Conservation (phyloP, 176 grass and related monocot genomes). For the Bonia amplexicaulis region DNA sequence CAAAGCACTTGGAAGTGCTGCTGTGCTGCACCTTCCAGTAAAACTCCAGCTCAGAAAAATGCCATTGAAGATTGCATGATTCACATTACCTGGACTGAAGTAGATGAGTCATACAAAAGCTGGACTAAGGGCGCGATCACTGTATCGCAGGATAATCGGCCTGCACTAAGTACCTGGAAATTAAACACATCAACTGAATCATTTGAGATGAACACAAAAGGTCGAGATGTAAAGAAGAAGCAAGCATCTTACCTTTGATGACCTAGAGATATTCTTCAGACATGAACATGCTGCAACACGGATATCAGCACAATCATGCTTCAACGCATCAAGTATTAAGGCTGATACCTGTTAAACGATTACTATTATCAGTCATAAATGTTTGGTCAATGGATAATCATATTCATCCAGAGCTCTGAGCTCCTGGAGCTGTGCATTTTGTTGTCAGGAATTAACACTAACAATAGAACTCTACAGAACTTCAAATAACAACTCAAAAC, state of each 20-base stretch:
- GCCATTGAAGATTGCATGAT: conserved; percentile 3
- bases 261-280: conserved; percentile 94
- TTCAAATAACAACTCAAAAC: conserved; percentile 8
- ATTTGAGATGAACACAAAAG: conserved; percentile 30
- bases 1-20: conserved; percentile 10
- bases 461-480: conserved; percentile 11
- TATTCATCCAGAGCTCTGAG: background rate
- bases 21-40: background rate
- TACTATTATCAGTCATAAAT: conserved; percentile 12
- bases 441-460: conserved; percentile 10
- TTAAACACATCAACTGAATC: conserved; percentile 22
- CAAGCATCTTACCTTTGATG: conserved; percentile 61
- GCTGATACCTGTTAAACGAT: conserved; percentile 53
- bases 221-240: conserved; percentile 17
- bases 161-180: conserved; percentile 86
- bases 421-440: background rate
- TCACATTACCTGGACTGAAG: conserved; percentile 72
- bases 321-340: conserved; percentile 77
- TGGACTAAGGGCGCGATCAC: conserved; percentile 58
- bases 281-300: conserved; percentile 80
- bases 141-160: conserved; percentile 68
- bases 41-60: background rate
- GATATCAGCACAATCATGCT: conserved; percentile 78
- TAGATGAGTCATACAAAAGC: conserved; percentile 76
- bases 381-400: background rate